Evolutionary conservation across 139 green algal genomes (phyloP), one percentile per base, ranked within the genome.

Genomic region (Closterium sp.): DNA sequence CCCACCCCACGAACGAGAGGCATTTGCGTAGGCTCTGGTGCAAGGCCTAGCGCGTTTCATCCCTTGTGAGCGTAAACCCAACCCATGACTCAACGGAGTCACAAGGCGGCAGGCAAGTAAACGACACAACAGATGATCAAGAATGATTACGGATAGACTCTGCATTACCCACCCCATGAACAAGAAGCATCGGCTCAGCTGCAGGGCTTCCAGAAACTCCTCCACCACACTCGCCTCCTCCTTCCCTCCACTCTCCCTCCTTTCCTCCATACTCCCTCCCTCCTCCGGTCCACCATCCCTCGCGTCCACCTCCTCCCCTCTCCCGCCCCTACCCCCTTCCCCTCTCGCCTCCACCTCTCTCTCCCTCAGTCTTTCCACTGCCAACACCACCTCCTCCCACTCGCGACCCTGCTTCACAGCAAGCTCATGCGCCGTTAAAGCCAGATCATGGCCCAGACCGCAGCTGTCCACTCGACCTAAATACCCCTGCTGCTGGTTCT

Each of bases 161-260:
- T n/a, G n/a, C n/a, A n/a, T n/a, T 19, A 87, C 89, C 21, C 28
- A 92, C 85, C 91, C 85, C 91, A 92, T 91, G 62, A 93, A 21
- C 22, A 93, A 87, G 31, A 93, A 85, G 85, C 91, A 93, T 9
- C 91, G 85, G 85, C 85, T 91, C 30, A 93, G 31, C 31, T 38
- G 84, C 91, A 93, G 28, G 22, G 91, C 91, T 29, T 93, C 91
- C 31, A 93, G 62, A 84, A 93, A 31, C 86, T 93, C 91, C 29
- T 93, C 62, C 62, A 79, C 62, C 62, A 79, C 62, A 79, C 62
- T 79, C 62, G 17, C 62, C 62, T 79, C 62, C 62, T 79, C 62
- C 62, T 79, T 79, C 62, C 62, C 62, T 79, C 62, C 62, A 79
- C 62, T 79, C 62, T 79, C 62, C 62, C 11, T 79, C 62, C 62